Conservation (phyloP, 2,329 filamentous ascomycete species). For the Colletotrichum limetticola region DNA sequence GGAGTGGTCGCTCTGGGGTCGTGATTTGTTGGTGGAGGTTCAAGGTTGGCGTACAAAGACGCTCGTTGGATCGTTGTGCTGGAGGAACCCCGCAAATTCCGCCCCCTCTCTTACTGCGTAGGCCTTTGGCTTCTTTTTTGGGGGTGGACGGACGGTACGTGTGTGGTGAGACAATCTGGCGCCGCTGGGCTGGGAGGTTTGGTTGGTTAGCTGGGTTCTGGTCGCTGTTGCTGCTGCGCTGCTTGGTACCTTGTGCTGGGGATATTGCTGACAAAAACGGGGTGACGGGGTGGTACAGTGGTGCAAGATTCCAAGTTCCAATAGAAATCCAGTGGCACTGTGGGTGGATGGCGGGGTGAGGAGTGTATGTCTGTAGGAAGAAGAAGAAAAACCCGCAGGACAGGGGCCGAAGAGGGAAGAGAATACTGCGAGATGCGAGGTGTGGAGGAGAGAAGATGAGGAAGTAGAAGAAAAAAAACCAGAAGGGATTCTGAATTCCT, state of each 20-base stretch:
- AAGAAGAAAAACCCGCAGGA: neutral
- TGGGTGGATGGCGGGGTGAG: neutral
- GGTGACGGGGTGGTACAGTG: neutral
- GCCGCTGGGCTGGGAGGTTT: slow-evolving; percentile 7
- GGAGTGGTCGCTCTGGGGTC: slow-evolving; percentile 24
- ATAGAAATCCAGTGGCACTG: neutral
- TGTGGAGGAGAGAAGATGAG: neutral
- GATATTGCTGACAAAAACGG: neutral
- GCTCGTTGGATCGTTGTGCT: slow-evolving; percentile 29
- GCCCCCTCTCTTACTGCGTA: slow-evolving; percentile 31
- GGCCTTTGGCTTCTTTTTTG: neutral
- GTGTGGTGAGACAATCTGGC: slow-evolving; percentile 19
- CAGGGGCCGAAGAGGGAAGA: neutral
- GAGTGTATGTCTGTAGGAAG: neutral
- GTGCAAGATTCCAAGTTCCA: neutral
- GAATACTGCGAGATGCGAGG: neutral
- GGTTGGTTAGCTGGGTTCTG: slow-evolving; percentile 6
- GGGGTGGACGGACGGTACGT: slow-evolving; percentile 1
- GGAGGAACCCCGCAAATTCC: slow-evolving; percentile 35
- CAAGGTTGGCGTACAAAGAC: slow-evolving; percentile 32
- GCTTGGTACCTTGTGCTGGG: neutral
- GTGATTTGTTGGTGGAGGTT: slow-evolving; percentile 36
- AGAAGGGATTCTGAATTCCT: neutral
- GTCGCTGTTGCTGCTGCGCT: neutral
- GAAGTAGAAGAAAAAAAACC: neutral